phyloP scores from a whole-genome alignment of 805 yeast genomes.

The Cyberlindnera sargentensis region DNA sequence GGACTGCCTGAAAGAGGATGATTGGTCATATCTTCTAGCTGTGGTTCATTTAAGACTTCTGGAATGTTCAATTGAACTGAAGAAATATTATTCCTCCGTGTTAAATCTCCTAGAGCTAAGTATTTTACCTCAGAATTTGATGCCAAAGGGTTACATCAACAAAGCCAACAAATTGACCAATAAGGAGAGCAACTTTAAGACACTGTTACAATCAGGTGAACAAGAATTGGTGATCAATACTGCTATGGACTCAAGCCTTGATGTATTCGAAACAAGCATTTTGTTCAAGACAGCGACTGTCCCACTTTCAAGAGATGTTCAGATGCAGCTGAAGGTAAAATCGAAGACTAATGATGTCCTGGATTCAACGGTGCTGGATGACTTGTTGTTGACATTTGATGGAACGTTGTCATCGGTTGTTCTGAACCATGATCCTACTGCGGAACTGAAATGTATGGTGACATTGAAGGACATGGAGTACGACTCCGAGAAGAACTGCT shows the following conservation, averaged over 20 bases:
- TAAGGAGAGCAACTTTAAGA: neutral
- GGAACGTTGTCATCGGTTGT: conserved; percentile 13
- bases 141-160: neutral
- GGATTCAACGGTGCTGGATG: conserved; percentile 4
- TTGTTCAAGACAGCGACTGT: conserved; percentile 15
- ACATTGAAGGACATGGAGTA: neutral
- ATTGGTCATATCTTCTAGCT: conserved; percentile 33
- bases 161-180: conserved; percentile 1
- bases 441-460: neutral
- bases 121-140: conserved; percentile 15
- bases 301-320: conserved; percentile 13
- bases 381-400: conserved; percentile 7
- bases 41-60: conserved; percentile 31
- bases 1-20: conserved; percentile 31
- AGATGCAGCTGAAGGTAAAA: conserved; percentile 27
- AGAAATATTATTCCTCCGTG: conserved; percentile 27
- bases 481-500: conserved; percentile 5
- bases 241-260: conserved; percentile 19
- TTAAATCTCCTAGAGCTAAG: conserved; percentile 28
- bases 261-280: conserved; percentile 19
- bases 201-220: conserved; percentile 4
- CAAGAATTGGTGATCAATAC: conserved; percentile 18
- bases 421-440: conserved; percentile 8
- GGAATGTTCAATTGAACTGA: conserved; percentile 29
- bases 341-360: conserved; percentile 22